phyloP scores from a whole-genome alignment of 2,329 filamentous ascomycete species.

The Calonectria pseudoturangicola region DNA sequence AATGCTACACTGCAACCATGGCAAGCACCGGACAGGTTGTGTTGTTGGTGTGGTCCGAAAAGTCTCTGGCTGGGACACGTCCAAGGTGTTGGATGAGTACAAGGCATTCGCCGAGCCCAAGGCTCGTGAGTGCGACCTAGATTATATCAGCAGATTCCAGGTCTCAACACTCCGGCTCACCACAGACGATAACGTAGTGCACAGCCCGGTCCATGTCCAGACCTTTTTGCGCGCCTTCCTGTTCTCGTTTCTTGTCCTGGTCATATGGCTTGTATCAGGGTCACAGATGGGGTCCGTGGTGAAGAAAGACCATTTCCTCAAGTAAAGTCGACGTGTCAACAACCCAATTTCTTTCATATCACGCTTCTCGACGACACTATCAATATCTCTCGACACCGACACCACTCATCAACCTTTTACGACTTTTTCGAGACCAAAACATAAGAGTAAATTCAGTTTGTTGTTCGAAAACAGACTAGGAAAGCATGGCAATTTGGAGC shows the following conservation, averaged over 20 bases:
- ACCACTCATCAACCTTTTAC: constrained; percentile 34
- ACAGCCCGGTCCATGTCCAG: constrained; percentile 54
- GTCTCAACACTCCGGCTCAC: constrained; percentile 58
- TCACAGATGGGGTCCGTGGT: constrained; percentile 52
- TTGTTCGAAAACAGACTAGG: neutral
- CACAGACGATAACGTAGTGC: constrained; percentile 38
- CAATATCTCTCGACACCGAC: neutral
- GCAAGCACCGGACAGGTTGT: constrained; percentile 94
- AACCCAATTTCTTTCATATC: neutral
- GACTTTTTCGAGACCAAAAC: constrained; percentile 31
- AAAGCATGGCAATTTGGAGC: neutral
- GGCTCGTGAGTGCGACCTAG: constrained; percentile 75
- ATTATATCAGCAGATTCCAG: constrained; percentile 74
- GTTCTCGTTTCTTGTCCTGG: constrained; percentile 64
- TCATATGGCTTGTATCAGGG: constrained; percentile 66
- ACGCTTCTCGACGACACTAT: constrained; percentile 20
- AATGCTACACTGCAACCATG: constrained; percentile 94
- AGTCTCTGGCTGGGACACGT: constrained; percentile 79
- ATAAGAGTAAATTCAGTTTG: neutral
- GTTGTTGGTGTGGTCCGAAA: constrained; percentile 88
- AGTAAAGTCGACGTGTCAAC: constrained; percentile 25
- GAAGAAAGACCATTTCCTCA: constrained; percentile 41
- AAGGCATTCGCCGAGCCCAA: constrained; percentile 77
- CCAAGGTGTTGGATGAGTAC: constrained; percentile 83
- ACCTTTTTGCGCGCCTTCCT: constrained; percentile 66